phyloP scores from a whole-genome alignment of 2,329 filamentous ascomycete species.

The Hypoxylon sp. region DNA sequence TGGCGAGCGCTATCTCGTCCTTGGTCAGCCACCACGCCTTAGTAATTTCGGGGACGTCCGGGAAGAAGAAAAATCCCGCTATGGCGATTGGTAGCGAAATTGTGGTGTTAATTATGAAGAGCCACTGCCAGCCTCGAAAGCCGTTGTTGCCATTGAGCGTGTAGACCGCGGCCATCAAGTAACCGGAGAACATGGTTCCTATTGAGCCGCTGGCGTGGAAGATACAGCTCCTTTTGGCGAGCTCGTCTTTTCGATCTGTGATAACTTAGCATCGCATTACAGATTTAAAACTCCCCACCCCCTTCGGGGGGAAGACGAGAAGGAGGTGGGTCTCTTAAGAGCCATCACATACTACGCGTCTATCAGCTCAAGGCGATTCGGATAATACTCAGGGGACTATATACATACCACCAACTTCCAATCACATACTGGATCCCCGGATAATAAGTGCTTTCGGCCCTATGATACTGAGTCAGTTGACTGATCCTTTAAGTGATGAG shows the following conservation, averaged over 20 bases:
- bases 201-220: constrained; percentile 52
- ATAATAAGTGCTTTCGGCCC: constrained; percentile 33
- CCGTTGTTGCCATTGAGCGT: constrained; percentile 61
- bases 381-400: neutral
- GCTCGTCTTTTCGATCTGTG: constrained; percentile 53
- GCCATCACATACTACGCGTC: constrained; percentile 19
- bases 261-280: constrained; percentile 4
- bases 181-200: constrained; percentile 60
- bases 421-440: constrained; percentile 54
- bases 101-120: constrained; percentile 66
- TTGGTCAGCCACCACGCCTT: constrained; percentile 55
- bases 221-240: constrained; percentile 60
- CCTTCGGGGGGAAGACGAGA: too few relatives aligned
- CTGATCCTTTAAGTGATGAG: too few relatives aligned
- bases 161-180: constrained; percentile 67
- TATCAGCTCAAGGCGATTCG: constrained; percentile 15
- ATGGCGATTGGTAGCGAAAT: constrained; percentile 66
- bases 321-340: neutral
- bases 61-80: constrained; percentile 60
- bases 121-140: constrained; percentile 66
- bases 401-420: constrained; percentile 52
- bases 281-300: too few relatives aligned
- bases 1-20: constrained; percentile 56
- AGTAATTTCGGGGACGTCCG: constrained; percentile 57
- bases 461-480: neutral